Evolutionary conservation across 768 basidiomycete genomes (phyloP).

Genomic region (Gyrodon lividus): DNA sequence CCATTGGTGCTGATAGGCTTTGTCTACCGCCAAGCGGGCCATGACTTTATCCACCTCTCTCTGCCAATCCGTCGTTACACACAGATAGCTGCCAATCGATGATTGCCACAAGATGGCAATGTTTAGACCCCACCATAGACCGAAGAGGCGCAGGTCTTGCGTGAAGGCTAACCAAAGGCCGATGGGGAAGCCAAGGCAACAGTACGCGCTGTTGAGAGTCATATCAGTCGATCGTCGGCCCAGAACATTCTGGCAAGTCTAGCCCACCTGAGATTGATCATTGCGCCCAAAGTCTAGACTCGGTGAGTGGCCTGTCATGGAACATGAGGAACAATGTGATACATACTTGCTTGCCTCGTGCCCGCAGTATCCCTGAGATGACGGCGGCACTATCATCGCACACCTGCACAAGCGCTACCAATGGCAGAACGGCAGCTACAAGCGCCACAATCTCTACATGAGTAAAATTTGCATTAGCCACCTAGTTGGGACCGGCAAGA

Average conservation of each 20-base stretch:
- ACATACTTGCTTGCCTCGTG: constrained; percentile 72
- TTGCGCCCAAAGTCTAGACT: constrained; percentile 65
- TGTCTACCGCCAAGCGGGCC: constrained; percentile 50
- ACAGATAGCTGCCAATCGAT: constrained; percentile 51
- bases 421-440: constrained; percentile 67
- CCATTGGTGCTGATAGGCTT: constrained; percentile 23
- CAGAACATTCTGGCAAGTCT: not conserved
- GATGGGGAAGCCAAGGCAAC: constrained; percentile 78
- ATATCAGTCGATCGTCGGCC: not conserved
- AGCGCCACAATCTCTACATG: constrained; percentile 24
- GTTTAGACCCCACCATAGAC: constrained; percentile 87
- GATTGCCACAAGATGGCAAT: constrained; percentile 50
- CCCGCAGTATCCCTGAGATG: constrained; percentile 76
- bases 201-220: constrained; percentile 57
- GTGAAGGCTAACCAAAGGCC: constrained; percentile 78
- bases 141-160: constrained; percentile 56
- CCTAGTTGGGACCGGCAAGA: not conserved
- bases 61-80: constrained; percentile 65
- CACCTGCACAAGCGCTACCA: constrained; percentile 77
- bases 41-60: constrained; percentile 63
- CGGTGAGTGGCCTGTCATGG: not conserved
- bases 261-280: constrained; percentile 70
- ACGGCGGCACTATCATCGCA: constrained; percentile 77
- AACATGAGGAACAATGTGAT: not conserved
- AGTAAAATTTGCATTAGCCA: not conserved